Base-by-base conservation (phyloP, 2,329 filamentous ascomycete genomes). In the Zymoseptoria tritici region DNA sequence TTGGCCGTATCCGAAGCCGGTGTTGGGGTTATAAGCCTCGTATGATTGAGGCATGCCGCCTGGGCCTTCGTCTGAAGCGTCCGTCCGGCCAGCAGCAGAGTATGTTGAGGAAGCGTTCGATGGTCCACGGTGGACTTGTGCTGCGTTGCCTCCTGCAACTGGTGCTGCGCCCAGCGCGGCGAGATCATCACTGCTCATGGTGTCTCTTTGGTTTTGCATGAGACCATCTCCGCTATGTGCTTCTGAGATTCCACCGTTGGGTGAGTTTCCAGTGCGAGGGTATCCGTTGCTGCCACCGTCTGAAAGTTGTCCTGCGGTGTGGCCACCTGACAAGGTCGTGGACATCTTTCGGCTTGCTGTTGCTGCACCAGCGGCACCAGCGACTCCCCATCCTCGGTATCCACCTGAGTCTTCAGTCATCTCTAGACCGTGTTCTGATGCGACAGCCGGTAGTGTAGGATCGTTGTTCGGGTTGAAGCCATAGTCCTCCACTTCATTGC, bases 41-140 rank as follows among this genome's bases (percentile, higher is more conserved):
- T 72, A 71, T 2, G 64, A 61, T 49, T 22, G 77, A 73, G 57
- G 65, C 21, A 66, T 63, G 52, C 64, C 63, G 51, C 55, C 64
- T 54, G 54, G 65, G 57, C 49, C 52, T n/a, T 62, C 61, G 51
- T 85, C 83, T 20, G 83, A 85, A 20, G 78, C 75, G 62, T 87
- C 84, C 0, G 93, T 97, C 61, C 84, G 85, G 52, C 85, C 86
- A 7, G 85, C 89, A 11, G 87, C 88, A 64, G 92, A 97, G 77
- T 97, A 99, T 1, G 90, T 92, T 0, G 94, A 97, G 0, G 94
- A 99, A 5, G 94, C 94, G 71, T 97, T 97, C 5, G 93, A 97
- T 1, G 91, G 87, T 1, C 94, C 94, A 57, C 94, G 88, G 66
- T 89, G 90, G 42, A 97, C 89, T 24, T 77, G 61, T 11, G 60